Conservation (phyloP, 208 protist species). For the Leishmania turanica region DNA sequence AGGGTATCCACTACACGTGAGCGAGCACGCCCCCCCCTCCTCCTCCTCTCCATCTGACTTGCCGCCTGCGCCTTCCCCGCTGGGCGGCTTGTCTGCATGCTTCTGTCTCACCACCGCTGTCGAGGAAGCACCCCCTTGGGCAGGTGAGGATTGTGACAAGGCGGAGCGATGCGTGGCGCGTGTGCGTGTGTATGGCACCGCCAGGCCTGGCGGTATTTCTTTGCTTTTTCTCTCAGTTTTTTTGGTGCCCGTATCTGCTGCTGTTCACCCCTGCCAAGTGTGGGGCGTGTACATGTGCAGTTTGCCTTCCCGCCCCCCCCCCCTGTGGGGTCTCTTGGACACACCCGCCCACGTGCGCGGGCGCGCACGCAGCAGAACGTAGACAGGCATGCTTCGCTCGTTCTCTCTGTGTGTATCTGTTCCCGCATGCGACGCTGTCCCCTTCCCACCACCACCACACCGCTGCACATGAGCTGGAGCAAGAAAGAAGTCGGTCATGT, state of each 20-base stretch:
- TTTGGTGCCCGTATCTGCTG: neutral
- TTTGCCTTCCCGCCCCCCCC: neutral
- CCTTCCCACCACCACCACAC: too few species aligned
- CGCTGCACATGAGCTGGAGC: too few species aligned
- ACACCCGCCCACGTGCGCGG: neutral
- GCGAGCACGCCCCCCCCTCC: neutral
- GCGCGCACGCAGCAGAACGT: too few species aligned
- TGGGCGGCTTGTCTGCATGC: neutral
- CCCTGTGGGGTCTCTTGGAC: neutral
- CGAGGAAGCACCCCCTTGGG: neutral
- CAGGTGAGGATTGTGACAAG: neutral
- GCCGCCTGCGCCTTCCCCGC: slow-evolving; percentile 3
- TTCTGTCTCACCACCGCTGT: neutral
- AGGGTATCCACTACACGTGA: neutral
- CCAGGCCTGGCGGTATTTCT: neutral
- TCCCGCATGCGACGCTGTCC: too few species aligned
- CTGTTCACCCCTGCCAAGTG: neutral
- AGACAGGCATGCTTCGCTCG: too few species aligned
- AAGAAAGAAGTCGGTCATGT: neutral
- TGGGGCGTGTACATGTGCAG: neutral
- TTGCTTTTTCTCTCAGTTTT: too few species aligned
- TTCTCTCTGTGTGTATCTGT: too few species aligned
- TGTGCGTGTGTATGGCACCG: neutral
- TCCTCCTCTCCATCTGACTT: neutral
- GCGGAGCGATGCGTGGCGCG: neutral